Base-by-base conservation (phyloP, 768 basidiomycete genomes). In the Candolleomyces aberdarensis region DNA sequence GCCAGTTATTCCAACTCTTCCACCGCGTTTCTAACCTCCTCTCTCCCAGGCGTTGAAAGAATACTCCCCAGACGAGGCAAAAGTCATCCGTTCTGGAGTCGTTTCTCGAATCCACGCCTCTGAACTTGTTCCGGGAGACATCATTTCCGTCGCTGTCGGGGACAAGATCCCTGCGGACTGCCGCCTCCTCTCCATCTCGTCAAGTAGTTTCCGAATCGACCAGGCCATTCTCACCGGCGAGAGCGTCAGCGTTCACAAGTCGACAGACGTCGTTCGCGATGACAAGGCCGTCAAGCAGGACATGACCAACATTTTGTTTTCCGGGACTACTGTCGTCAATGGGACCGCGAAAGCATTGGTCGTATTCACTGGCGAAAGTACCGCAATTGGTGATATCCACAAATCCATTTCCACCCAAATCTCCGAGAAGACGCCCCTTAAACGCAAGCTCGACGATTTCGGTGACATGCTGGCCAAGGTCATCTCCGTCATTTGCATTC, bases 201-300 rank as follows among this genome's bases (percentile, higher is more conserved):
- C 94, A 19, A 95, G 92, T 62, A 95, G 90, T 71, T 97, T 98
- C 77, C 84, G 95, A 56, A 80, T 98, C 57, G 96, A 98, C 74
- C 96, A 99, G 74, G 96, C 96, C 36, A 92, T 98, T 69, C 83
- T 99, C 56, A 99, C 96, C 2, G 96, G 96, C 26, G 96, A 99
- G 76, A 93, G 91, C 66, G 81, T 80, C 61, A 94, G 92, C 64
- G 96, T 98, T 46, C 85, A 86, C 78, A 99, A 99, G 77, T 84
- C 78, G 19, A 70, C 83, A 6, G 85, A 84, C 9, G 75, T 81
- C 32, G 88, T 99, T 50, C 65, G 77, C 10, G 96, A 98, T 68
- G 52, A 67, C 40, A 83, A 79, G 65, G 96, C 96, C 7, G 96
- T 98, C 61, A 97, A 96, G 75, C 96, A 98, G 75, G 96, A 99